Percentiles rank a stretch among this genome's conserved stretches.
Conservation (phyloP, 345 rosid genomes). For the Populus nigra region DNA sequence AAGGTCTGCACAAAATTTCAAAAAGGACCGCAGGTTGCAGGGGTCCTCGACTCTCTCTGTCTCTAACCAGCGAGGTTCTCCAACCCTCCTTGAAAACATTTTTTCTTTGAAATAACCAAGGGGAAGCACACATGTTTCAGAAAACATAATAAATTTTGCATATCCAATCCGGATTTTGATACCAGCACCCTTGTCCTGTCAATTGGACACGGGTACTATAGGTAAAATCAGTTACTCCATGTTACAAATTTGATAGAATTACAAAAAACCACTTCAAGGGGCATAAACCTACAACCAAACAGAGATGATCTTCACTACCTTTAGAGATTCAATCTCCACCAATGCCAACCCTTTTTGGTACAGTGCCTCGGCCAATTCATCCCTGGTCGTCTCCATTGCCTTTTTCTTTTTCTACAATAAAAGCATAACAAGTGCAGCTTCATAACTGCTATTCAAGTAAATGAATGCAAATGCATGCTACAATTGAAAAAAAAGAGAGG, state of each 20-base stretch:
- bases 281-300: not conserved
- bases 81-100: not conserved
- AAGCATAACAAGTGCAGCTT: slow-evolving; percentile 3
- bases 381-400: slow-evolving; percentile 80
- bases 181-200: not conserved
- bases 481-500: not conserved
- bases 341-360: slow-evolving; percentile 86
- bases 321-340: slow-evolving; percentile 55
- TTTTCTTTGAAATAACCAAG: not conserved
- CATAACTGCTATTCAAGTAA: not conserved
- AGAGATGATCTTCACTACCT: slow-evolving; percentile 36
- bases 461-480: not conserved
- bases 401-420: slow-evolving; percentile 50
- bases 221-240: not conserved
- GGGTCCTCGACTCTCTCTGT: not conserved
- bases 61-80: not conserved
- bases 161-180: not conserved
- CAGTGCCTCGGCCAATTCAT: slow-evolving; percentile 79
- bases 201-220: not conserved
- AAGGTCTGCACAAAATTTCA: not conserved
- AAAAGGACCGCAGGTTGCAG: not conserved
- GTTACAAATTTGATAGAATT: not conserved
- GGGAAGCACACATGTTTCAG: not conserved
- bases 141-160: not conserved
- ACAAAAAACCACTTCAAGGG: not conserved